Base-by-base conservation (phyloP, 2,329 filamentous ascomycete genomes). In the Cytospora mali region DNA sequence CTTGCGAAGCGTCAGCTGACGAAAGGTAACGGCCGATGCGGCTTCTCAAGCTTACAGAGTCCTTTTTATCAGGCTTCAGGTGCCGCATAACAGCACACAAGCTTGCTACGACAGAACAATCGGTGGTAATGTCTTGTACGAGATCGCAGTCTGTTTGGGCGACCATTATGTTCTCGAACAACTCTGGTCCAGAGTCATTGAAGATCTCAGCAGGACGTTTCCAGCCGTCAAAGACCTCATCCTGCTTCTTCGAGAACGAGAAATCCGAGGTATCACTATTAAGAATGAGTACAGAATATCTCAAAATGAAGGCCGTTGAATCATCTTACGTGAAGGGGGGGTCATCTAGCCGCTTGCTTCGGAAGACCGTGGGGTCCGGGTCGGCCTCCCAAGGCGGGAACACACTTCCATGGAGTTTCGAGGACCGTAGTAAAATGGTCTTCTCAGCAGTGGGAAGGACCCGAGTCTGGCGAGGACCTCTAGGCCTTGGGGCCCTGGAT, bases 71-170 rank as follows among this genome's bases (percentile, higher is more conserved):
- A 21, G 87, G 87, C 65, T 88, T 83, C 10, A 88, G 82, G 66
- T 91, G 84, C 48, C 88, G 88, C 64, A 89, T 88, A 27, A 86
- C 88, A 28, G 93, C 93, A 72, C 93, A 97, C 6, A 99, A 82
- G 73, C 95, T 97, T 18, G 95, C 95, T 29, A 99, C 94, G 4
- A 99, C 94, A 1, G 95, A 98, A 73, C 95, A 99, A 74, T 99
- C 95, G 0, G 94, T 96, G 6, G 94, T 93, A 64, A 96, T 88
- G 75, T 99, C 95, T 75, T 99, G 95, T 3, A 97, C 93, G 9
- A 99, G 83, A 75, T 99, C 94, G 65, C 91, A 87, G 16, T 84
- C 81, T 10, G 81, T 76, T 7, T 77, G 75, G 39, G 66, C 66
- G 74, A 72, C 76, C 66, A 70, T 72, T 46, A 62, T 65, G 49